Percentiles rank a stretch among this genome's conserved stretches.
Conservation (phyloP, 2,329 filamentous ascomycete genomes). For the Fusarium liriodendri region DNA sequence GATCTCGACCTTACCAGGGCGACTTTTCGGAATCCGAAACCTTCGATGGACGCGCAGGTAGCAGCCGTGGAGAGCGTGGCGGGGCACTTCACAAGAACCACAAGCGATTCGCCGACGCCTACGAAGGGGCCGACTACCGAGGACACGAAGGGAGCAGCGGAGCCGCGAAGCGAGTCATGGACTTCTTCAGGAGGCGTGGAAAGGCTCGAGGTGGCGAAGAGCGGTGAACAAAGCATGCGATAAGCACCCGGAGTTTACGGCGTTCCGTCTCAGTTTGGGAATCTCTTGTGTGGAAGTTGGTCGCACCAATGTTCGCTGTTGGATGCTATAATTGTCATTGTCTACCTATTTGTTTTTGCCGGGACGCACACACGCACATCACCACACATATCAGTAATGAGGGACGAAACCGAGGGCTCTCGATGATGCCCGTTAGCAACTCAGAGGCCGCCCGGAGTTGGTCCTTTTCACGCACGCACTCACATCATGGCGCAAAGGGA, state of each 20-base stretch:
- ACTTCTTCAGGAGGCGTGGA: slow-evolving; percentile 92
- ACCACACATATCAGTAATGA: slow-evolving; percentile 43
- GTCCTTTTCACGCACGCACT: slow-evolving; percentile 30
- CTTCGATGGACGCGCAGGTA: slow-evolving; percentile 53
- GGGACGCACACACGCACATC: slow-evolving; percentile 28
- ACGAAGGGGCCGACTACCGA: slow-evolving; percentile 76
- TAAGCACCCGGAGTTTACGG: slow-evolving; percentile 39
- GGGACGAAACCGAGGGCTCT: slow-evolving; percentile 38
- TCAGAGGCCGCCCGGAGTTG: slow-evolving; percentile 32
- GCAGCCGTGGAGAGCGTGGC: slow-evolving; percentile 55
- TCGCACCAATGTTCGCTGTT: slow-evolving; percentile 38
- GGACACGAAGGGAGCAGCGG: slow-evolving; percentile 86
- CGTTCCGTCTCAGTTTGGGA: slow-evolving; percentile 38
- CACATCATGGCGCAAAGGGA: slow-evolving; percentile 42
- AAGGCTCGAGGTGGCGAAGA: slow-evolving; percentile 75
- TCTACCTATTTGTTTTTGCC: slow-evolving; percentile 36
- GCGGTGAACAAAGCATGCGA: slow-evolving; percentile 52
- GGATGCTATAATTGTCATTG: slow-evolving; percentile 44
- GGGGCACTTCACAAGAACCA: slow-evolving; percentile 84
- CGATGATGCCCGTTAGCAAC: slow-evolving; percentile 37
- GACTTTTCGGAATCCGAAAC: slow-evolving; percentile 57
- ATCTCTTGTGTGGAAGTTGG: slow-evolving; percentile 38
- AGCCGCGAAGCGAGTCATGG: slow-evolving; percentile 93
- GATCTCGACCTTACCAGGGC: slow-evolving; percentile 57
- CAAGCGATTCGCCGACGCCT: slow-evolving; percentile 89